Conservation (phyloP, 306 rosid species). For the Acacia acuminata region DNA sequence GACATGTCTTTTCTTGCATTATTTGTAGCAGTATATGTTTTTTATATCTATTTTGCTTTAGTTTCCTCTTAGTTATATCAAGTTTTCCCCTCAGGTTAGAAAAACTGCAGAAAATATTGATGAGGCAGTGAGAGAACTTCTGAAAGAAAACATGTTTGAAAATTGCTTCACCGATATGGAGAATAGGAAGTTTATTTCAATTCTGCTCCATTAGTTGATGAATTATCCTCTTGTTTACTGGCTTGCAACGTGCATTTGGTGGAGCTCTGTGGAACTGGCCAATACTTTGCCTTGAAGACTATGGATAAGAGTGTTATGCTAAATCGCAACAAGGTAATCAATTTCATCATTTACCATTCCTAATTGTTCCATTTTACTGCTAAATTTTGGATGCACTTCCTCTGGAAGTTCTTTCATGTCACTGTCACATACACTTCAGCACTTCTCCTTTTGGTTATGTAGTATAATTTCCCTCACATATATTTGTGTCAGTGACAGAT, state of each 20-base stretch:
- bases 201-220: background rate
- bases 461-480: background rate
- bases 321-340: slow-evolving; percentile 86
- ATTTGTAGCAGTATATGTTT: background rate
- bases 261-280: slow-evolving; percentile 77
- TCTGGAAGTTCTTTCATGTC: background rate
- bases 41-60: slow-evolving; percentile 19
- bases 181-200: background rate
- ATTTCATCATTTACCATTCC: background rate
- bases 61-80: slow-evolving; percentile 14
- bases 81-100: slow-evolving; percentile 56
- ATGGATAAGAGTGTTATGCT: slow-evolving; percentile 94
- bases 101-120: slow-evolving; percentile 88
- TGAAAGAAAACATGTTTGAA: background rate
- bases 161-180: background rate
- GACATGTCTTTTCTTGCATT: background rate
- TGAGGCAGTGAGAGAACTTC: slow-evolving; percentile 90
- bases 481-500: background rate
- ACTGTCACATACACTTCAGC: background rate
- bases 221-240: slow-evolving; percentile 3
- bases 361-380: background rate
- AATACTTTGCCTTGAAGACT: slow-evolving; percentile 89
- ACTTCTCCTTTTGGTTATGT: background rate
- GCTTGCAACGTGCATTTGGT: slow-evolving; percentile 87
- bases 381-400: background rate